A percentile compares a stretch with the other conserved stretches of the same genome.
These are phyloP conservation scores for Escallonia herrerae DNA, from an alignment of 129 eudicot genomes.

Conservation along the genomic window DNA sequence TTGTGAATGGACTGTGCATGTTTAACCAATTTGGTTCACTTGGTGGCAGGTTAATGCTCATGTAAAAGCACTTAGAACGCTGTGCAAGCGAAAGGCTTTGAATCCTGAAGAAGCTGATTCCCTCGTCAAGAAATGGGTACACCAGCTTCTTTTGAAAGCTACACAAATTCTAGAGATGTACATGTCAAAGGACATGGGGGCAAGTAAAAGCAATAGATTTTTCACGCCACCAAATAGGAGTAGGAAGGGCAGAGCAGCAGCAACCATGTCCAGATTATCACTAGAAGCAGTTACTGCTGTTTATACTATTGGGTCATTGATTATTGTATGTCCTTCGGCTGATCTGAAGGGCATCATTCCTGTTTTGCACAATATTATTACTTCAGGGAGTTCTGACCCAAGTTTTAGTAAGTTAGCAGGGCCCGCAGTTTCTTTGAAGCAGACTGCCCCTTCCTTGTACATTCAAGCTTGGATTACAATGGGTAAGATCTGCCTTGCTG, in stretches of 20 bases:
- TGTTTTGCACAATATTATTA: slow-evolving; percentile 62
- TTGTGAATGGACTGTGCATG: neutral
- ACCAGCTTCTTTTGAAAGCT: slow-evolving; percentile 71
- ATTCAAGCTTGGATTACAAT: slow-evolving; percentile 87
- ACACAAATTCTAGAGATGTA: slow-evolving; percentile 45
- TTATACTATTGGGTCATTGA: slow-evolving; percentile 84
- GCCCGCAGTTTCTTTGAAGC: slow-evolving; percentile 39
- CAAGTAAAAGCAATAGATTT: slow-evolving; percentile 34
- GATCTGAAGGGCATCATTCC: slow-evolving; percentile 52
- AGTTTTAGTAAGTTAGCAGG: slow-evolving; percentile 41
- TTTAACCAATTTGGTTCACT: slow-evolving; percentile 1
- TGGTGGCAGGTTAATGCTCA: slow-evolving; percentile 83
- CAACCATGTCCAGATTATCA: slow-evolving; percentile 30
- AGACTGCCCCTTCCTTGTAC: slow-evolving; percentile 69
- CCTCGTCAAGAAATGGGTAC: slow-evolving; percentile 65
- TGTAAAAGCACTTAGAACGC: slow-evolving; percentile 77
- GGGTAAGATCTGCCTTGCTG: slow-evolving; percentile 98
- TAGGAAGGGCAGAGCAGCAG: slow-evolving; percentile 34
- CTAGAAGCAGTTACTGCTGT: slow-evolving; percentile 54
- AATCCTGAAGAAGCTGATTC: slow-evolving; percentile 62
- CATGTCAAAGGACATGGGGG: slow-evolving; percentile 45
- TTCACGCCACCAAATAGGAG: slow-evolving; percentile 49
- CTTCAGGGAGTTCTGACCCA: slow-evolving; percentile 56
- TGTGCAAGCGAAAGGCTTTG: slow-evolving; percentile 77
- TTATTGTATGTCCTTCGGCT: slow-evolving; percentile 68